A percentile compares a stretch with the other conserved stretches of the same genome.
phyloP scores from a whole-genome alignment of 2,329 filamentous ascomycete genomes.

The Eutypa lata region DNA sequence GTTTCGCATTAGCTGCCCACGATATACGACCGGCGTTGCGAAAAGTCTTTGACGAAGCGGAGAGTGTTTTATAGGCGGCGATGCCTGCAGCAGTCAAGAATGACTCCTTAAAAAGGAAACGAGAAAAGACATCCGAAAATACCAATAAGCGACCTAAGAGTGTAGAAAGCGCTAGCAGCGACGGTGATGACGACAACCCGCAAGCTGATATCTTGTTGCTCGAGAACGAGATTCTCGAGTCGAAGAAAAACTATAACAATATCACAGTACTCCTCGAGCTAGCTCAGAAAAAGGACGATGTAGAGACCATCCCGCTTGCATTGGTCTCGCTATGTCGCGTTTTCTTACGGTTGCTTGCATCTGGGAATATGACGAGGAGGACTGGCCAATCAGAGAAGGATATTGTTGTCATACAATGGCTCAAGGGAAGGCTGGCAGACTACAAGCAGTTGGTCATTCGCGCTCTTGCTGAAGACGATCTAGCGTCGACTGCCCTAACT shows the following conservation, averaged over 20 bases:
- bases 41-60: too few species aligned
- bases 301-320: conserved; percentile 62
- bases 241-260: conserved; percentile 88
- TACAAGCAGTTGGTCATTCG: conserved; percentile 62
- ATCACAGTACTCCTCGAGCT: conserved; percentile 70
- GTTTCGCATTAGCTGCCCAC: not conserved
- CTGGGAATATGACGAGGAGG: conserved; percentile 65
- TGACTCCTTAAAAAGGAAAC: conserved; percentile 51
- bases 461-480: conserved; percentile 60
- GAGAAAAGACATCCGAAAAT: conserved; percentile 38
- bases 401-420: conserved; percentile 69
- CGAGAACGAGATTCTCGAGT: conserved; percentile 79
- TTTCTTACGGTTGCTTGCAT: conserved; percentile 76
- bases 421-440: conserved; percentile 70
- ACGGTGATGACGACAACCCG: conserved; percentile 40
- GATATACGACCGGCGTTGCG: not conserved
- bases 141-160: conserved; percentile 51
- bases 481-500: conserved; percentile 70
- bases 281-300: conserved; percentile 46
- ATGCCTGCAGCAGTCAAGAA: conserved; percentile 26
- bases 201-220: conserved; percentile 69
- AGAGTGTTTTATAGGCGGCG: too few species aligned
- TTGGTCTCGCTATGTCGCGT: conserved; percentile 81
- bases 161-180: conserved; percentile 41
- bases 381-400: conserved; percentile 70